Evolutionary conservation across 176 grass and related monocot genomes (phyloP), one percentile per base, ranked within the genome.

Genomic region (Rhynchospora tenuis): DNA sequence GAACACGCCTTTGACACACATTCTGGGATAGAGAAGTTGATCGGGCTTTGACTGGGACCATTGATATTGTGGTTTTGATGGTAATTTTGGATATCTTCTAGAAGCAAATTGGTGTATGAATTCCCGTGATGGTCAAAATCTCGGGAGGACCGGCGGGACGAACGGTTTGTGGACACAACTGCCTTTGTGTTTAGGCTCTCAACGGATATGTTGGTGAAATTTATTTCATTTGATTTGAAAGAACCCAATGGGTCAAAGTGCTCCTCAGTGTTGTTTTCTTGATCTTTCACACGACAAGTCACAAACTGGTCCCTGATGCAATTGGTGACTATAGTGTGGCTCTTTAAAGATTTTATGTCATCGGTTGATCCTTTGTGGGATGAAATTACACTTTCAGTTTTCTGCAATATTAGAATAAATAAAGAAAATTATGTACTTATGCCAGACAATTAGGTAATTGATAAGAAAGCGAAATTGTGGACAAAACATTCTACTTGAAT

Each of bases 1-100:
- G 96, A 98, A 76, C 90, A 95, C 75, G 96, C 93, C 88, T 98
- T 95, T 5, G 96, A 95, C 43, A 98, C 89, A 43, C 96, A 98
- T 31, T 89, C 96, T 2, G 96, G 96, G 80, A 98, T 87, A 29
- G 93, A 90, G 83, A 98, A 93, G 3, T 78, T 50, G 59, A 82
- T 56, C 11, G 89, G 72, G 60, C 48, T 88, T 1, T 56, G 31
- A 3, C 61, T 57, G 20, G 46, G 50, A 26, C 42, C 58, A 23
- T 64, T 72, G 79, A 59, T 69, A 43, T 86, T 80, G 73, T 83
- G 90, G 79, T 87, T 84, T 69, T 98, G 95, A 86, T 98, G 92
- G 22, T 95, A 95, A 74, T 90, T 94, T 58, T 95, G 88, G 84
- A 99, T 95, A 64, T 99, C 96, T 68, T 99, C 96, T 1, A 99